phyloP scores from a whole-genome alignment of 768 basidiomycete genomes.

The Leccinum subtestaceum region DNA sequence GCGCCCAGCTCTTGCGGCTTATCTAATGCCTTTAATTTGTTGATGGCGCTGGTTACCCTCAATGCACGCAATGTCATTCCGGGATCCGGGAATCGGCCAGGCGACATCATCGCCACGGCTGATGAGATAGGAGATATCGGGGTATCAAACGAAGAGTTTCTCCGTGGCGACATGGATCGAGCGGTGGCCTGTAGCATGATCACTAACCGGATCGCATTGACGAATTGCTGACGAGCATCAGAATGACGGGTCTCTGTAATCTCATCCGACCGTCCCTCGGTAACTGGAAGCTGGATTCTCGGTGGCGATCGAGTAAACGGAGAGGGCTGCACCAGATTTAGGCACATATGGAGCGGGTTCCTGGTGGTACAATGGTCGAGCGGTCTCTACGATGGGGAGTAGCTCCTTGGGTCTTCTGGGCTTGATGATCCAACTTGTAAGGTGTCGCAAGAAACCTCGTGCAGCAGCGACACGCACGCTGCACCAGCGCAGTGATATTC shows the following conservation, averaged over 20 bases:
- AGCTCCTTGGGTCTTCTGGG: slow-evolving; percentile 20
- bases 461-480: slow-evolving; percentile 15
- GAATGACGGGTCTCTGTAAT: slow-evolving; percentile 23
- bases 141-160: slow-evolving; percentile 30
- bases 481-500: slow-evolving; percentile 29
- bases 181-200: slow-evolving; percentile 42
- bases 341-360: slow-evolving; percentile 19
- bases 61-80: slow-evolving; percentile 35
- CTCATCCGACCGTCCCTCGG: slow-evolving; percentile 30
- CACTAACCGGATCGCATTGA: slow-evolving; percentile 44
- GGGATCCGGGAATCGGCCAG: slow-evolving; percentile 33
- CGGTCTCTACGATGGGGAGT: slow-evolving; percentile 22
- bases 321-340: slow-evolving; percentile 23
- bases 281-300: slow-evolving; percentile 27
- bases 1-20: slow-evolving; percentile 42
- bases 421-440: slow-evolving; percentile 26
- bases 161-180: slow-evolving; percentile 29
- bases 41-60: slow-evolving; percentile 40
- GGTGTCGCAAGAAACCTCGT: slow-evolving; percentile 23
- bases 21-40: slow-evolving; percentile 40
- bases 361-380: slow-evolving; percentile 19
- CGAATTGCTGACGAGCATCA: slow-evolving; percentile 36
- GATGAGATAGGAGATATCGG: slow-evolving; percentile 23
- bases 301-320: slow-evolving; percentile 23
- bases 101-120: slow-evolving; percentile 24